Conservation (phyloP, 129 eudicot genomes). For the Heracleum sosnowskyi region DNA sequence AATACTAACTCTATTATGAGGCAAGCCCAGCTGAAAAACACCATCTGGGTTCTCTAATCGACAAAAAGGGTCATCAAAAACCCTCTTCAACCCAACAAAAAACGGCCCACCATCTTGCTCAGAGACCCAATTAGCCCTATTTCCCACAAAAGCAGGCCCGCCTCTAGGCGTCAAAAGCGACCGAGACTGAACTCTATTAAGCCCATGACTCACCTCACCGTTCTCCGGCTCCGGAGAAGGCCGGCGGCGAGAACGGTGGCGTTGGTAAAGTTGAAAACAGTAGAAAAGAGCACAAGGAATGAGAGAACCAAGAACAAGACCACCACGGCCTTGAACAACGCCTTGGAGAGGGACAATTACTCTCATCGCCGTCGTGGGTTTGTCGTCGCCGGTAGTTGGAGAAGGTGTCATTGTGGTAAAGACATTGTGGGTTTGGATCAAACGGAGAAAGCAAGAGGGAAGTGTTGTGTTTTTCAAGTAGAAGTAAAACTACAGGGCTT, state of each 20-base stretch:
- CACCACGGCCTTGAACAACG: constrained; percentile 79
- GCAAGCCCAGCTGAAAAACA: constrained; percentile 64
- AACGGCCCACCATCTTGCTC: constrained; percentile 41
- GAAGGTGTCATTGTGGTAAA: constrained; percentile 26
- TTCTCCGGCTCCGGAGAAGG: constrained; percentile 8
- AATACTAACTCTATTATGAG: constrained; percentile 47
- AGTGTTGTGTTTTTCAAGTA: neutral
- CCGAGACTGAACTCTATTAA: constrained; percentile 55
- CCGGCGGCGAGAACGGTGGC: constrained; percentile 20
- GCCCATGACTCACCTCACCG: constrained; percentile 25
- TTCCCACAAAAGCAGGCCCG: constrained; percentile 47
- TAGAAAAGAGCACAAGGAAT: constrained; percentile 89
- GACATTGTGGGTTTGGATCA: neutral
- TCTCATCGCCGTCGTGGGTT: constrained; percentile 57
- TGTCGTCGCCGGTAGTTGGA: constrained; percentile 8
- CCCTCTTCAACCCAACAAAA: constrained; percentile 46
- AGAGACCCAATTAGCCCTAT: constrained; percentile 48
- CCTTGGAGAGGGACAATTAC: constrained; percentile 93
- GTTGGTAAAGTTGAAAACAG: constrained; percentile 56
- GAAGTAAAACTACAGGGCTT: neutral
- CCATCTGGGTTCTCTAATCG: constrained; percentile 46
- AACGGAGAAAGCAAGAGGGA: constrained; percentile 43
- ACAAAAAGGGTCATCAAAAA: constrained; percentile 44
- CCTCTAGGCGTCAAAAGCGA: constrained; percentile 50
- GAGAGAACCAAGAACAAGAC: constrained; percentile 64